phyloP scores from a whole-genome alignment of 345 rosid species.

The Syzygium aqueum region DNA sequence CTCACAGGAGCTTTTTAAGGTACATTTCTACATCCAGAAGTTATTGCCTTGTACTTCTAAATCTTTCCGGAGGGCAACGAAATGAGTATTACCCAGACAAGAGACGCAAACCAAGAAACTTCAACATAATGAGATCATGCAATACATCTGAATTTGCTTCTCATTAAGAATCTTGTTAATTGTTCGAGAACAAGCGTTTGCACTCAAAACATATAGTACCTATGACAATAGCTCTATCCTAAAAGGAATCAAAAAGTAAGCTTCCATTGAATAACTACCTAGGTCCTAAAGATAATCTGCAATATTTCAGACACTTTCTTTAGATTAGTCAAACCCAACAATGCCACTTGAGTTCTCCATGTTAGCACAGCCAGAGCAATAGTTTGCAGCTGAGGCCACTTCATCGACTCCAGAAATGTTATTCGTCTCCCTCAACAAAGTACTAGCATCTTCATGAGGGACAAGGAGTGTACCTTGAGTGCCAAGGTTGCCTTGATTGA shows the following conservation, averaged over 20 bases:
- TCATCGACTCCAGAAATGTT: not conserved
- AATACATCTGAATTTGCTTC: not conserved
- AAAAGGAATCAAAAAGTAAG: not conserved
- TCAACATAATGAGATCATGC: not conserved
- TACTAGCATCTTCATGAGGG: conserved; percentile 1
- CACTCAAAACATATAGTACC: not conserved
- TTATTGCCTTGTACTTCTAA: not conserved
- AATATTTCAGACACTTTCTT: conserved; percentile 26
- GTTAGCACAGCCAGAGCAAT: not conserved
- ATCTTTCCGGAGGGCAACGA: not conserved
- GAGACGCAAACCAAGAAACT: not conserved
- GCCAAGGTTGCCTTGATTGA: conserved; percentile 5
- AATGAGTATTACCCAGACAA: not conserved
- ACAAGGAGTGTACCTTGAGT: not conserved
- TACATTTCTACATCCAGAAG: not conserved
- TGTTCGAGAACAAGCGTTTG: not conserved
- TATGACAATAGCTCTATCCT: not conserved
- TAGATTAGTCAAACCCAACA: conserved; percentile 19
- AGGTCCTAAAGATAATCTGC: not conserved
- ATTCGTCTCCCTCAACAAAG: conserved; percentile 1
- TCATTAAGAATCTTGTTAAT: not conserved
- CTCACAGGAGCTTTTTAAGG: not conserved
- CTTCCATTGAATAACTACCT: not conserved
- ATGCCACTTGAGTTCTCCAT: conserved; percentile 12
- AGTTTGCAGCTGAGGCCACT: not conserved